A percentile compares a stretch with the other conserved stretches of the same genome.
Evolutionary conservation across 2,329 filamentous ascomycete species (phyloP).

Genomic region (Dactylellina leptospora): DNA sequence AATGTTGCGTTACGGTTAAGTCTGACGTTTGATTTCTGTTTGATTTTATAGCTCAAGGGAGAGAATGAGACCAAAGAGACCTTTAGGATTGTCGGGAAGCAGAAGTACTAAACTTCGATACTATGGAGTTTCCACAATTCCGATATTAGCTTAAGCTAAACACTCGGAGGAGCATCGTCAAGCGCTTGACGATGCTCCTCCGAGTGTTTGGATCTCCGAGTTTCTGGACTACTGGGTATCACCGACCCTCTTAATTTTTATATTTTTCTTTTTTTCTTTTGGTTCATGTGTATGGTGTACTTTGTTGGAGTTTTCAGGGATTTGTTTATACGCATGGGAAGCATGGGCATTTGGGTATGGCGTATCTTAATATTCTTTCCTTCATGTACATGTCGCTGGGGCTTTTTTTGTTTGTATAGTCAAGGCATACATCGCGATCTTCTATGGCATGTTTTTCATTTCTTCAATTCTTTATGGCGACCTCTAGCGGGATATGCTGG

Average conservation of each 20-base stretch:
- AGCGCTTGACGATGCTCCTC: not conserved
- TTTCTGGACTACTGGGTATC: not conserved
- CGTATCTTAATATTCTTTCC: constrained; percentile 22
- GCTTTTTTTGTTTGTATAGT: constrained; percentile 9
- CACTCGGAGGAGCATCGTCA: too few species aligned
- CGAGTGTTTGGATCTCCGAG: not conserved
- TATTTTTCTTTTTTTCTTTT: constrained; percentile 12
- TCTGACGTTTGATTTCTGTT: too few species aligned
- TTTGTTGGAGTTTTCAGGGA: constrained; percentile 31
- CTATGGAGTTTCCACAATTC: not conserved
- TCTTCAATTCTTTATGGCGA: constrained; percentile 22
- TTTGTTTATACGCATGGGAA: constrained; percentile 22
- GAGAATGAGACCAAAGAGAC: constrained; percentile 67
- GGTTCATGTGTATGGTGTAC: not conserved
- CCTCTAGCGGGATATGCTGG: constrained; percentile 15
- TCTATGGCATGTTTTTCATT: constrained; percentile 21
- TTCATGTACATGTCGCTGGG: not conserved
- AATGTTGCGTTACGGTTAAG: too few species aligned
- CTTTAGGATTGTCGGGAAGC: constrained; percentile 66
- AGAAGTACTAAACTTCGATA: constrained; percentile 62
- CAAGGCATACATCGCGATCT: not conserved
- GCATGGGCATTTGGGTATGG: constrained; percentile 52
- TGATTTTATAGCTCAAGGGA: constrained; percentile 62
- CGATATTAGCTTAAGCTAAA: too few species aligned
- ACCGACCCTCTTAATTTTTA: too few species aligned